phyloP scores from a whole-genome alignment of 78 protist species.

The Parvularia atlantis region DNA sequence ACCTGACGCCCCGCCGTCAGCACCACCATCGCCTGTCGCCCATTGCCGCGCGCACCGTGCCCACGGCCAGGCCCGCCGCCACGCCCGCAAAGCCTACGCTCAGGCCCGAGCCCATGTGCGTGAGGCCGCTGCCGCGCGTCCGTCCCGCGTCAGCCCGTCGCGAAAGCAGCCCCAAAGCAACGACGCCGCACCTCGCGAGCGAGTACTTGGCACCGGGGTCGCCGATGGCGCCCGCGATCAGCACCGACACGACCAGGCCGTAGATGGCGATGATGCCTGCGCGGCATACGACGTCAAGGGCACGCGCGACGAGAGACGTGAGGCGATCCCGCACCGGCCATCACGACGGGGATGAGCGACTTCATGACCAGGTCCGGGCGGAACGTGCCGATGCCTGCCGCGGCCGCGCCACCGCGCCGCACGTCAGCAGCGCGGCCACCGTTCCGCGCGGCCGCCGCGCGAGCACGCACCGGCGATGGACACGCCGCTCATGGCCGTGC shows the following conservation, averaged over 20 bases:
- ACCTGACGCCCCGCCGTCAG: no score
- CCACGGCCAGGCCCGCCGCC: constrained; percentile 70
- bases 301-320: no score
- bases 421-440: no score
- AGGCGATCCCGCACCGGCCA: no score
- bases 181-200: neutral
- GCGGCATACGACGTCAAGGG: no score
- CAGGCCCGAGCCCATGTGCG: constrained; percentile 49
- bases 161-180: no score
- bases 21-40: no score
- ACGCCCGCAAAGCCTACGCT: constrained; percentile 53
- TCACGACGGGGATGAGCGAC: constrained; percentile 64
- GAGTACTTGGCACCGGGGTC: constrained; percentile 6
- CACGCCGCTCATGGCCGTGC: constrained; percentile 69
- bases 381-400: constrained; percentile 61
- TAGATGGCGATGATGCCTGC: constrained; percentile 79
- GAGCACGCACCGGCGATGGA: constrained; percentile 53
- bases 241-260: constrained; percentile 72
- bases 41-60: no score
- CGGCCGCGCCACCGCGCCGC: no score
- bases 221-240: constrained; percentile 19
- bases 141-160: no score
- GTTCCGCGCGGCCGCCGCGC: no score
- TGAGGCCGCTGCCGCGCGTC: constrained; percentile 15
- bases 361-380: constrained; percentile 55